phyloP scores from a whole-genome alignment of 75 land plant genomes.

The Adiantum capillusveneris region DNA sequence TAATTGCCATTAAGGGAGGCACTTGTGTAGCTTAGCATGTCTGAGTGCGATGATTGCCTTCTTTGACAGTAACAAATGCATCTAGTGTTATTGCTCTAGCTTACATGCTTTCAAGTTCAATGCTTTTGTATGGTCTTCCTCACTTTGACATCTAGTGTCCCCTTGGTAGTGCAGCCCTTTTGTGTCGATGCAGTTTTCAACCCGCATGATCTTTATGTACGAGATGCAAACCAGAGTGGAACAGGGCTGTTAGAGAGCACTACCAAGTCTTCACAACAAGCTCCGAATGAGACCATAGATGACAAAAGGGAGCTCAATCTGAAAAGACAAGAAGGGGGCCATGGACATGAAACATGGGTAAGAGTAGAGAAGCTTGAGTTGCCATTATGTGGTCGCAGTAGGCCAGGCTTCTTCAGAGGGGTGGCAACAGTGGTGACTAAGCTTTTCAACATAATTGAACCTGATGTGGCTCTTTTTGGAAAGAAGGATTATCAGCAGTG shows the following conservation, averaged over 20 bases:
- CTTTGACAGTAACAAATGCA: too few relatives aligned
- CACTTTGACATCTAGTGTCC: too few relatives aligned
- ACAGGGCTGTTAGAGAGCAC: too few relatives aligned
- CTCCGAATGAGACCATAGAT: background rate
- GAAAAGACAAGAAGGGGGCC: background rate
- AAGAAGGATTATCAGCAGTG: slow-evolving; percentile 99
- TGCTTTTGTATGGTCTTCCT: too few relatives aligned
- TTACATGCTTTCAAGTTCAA: too few relatives aligned
- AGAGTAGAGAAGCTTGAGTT: slow-evolving; percentile 89
- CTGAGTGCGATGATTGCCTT: too few relatives aligned
- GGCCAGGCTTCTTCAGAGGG: slow-evolving; percentile 92
- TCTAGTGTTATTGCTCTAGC: too few relatives aligned
- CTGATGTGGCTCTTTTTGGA: slow-evolving; percentile 92
- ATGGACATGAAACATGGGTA: slow-evolving; percentile 84
- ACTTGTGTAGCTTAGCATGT: too few relatives aligned
- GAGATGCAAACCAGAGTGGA: slow-evolving; percentile 12
- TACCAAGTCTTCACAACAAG: background rate
- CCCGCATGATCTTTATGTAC: slow-evolving; percentile 66
- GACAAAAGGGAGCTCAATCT: background rate
- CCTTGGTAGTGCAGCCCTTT: slow-evolving; percentile 20
- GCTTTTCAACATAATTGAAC: slow-evolving; percentile 90
- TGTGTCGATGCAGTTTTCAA: slow-evolving; percentile 66
- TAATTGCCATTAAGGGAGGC: too few relatives aligned
- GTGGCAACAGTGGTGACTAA: slow-evolving; percentile 86
- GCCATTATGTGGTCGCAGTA: slow-evolving; percentile 82